Base-by-base conservation (phyloP, 78 protist species). In the Protostelium mycophagum region DNA sequence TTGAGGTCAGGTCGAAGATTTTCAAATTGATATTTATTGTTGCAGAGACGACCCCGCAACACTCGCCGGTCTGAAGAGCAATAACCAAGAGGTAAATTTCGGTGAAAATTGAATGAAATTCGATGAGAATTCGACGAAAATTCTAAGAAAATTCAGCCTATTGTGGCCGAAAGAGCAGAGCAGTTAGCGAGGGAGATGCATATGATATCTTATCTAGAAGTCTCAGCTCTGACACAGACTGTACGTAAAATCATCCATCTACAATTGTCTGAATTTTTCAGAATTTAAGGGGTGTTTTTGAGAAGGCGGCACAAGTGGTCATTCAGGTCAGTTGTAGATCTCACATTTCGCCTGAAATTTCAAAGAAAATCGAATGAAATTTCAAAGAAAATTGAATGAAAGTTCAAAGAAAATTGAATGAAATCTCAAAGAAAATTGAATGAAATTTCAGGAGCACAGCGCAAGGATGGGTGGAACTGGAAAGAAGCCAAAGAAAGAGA, bases 151-250 rank as follows among this genome's bases (percentile, higher is more conserved):
- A 51, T 51, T 84, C 86, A 38, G 85, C 96, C 96, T 51, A 90
- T 94, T 85, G 87, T 91, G 34, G 38, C 89, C 38, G 91, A 92
- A 89, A 89, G 88, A 88, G 93, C 90, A 87, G 95, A 89, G 85
- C 93, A 92, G 84, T 84, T 87, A 89, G 94, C 94, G 36, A 63
- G 91, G 34, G 87, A 93, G 34, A 96, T 96, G 88, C 86, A 38
- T 38, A 97, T 98, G 34, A 91, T 51, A 38, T 89, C 91, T 35
- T 96, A 97, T 91, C 38, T 97, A 89, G 98, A 97, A 36, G 97
- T 98, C 94, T 95, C 98, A 0, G 99, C 99, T 31, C 88, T 94
- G 31, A 97, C 97, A 38, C 98, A 96, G 89, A 36, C 95, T 51
- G 73, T 25, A 25, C 73, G 5, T 16, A 5, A 51, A 51, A 25